A percentile compares a stretch with the other conserved stretches of the same genome.
phyloP scores from a whole-genome alignment of 2,329 filamentous ascomycete genomes.

The Diaporthe sp. region DNA sequence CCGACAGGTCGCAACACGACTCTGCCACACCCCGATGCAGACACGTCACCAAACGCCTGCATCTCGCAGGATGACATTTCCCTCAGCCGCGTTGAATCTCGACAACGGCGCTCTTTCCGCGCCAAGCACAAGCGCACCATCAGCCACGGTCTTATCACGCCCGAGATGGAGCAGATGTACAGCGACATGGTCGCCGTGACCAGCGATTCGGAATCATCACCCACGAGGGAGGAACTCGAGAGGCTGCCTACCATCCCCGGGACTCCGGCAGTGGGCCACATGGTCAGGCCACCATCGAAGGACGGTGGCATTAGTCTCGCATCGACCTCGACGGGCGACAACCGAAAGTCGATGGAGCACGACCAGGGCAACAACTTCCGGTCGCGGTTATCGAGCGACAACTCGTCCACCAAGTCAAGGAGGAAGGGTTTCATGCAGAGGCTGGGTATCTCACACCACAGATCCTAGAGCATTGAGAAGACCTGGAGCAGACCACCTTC shows the following conservation, averaged over 20 bases:
- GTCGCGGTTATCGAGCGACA: slow-evolving; percentile 27
- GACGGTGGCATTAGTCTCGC: slow-evolving; percentile 55
- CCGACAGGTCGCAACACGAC: slow-evolving; percentile 68
- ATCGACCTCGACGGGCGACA: slow-evolving; percentile 43
- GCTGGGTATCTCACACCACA: slow-evolving; percentile 35
- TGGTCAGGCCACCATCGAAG: slow-evolving; percentile 47
- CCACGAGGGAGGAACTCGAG: slow-evolving; percentile 30
- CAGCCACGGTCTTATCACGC: slow-evolving; percentile 59
- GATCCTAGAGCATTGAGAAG: not conserved
- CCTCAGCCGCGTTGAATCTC: slow-evolving; percentile 54
- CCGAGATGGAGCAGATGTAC: slow-evolving; percentile 51
- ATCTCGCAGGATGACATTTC: slow-evolving; percentile 68
- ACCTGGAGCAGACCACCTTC: not conserved
- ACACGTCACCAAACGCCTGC: slow-evolving; percentile 67
- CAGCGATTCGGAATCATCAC: slow-evolving; percentile 40
- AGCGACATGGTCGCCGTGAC: slow-evolving; percentile 44
- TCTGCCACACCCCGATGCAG: slow-evolving; percentile 72
- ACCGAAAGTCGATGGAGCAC: slow-evolving; percentile 38
- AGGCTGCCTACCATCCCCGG: slow-evolving; percentile 40
- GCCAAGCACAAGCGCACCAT: slow-evolving; percentile 61
- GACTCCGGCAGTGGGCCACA: slow-evolving; percentile 37
- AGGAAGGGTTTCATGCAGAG: slow-evolving; percentile 37
- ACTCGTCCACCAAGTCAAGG: slow-evolving; percentile 34
- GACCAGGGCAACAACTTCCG: slow-evolving; percentile 8
- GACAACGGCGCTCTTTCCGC: slow-evolving; percentile 61